Evolutionary conservation across 805 yeast species (phyloP), one percentile per base, ranked within the genome.

Genomic region (Sporopachydermia quercuum): DNA sequence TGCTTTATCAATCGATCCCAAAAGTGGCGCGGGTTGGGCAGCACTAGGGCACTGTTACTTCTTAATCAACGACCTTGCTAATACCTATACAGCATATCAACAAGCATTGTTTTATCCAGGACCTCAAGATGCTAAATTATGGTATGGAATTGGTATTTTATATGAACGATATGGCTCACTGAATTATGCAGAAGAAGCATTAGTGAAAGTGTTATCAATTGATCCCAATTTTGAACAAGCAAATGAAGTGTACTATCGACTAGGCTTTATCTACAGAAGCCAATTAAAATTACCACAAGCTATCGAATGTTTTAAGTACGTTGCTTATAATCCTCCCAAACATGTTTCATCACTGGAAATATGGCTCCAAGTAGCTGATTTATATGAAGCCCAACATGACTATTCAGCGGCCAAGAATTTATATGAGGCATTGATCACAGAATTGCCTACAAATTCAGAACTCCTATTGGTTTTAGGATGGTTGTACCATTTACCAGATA

Each of bases 341-440:
- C 98, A 97, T 1, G 66, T 91, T 46, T 87, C 96, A 37, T 95
- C 85, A 56, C 85, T 94, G 39, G 98, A 91, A 56, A 93, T 91
- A 40, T 91, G 97, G 97, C 91, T 91, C 65, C 98, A 91, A 62
- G 81, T 91, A 46, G 98, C 98, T 34, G 80, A 86, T 23, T 97
- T 91, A 2, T 70, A 91, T 51, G 98, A 91, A 58, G 94, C 82
- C 55, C 89, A 83, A 62, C 77, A 85, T 52, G 95, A 86, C 54
- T 89, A 83, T 71, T 74, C 69, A 45, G 84, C 87, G 33, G 97
- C 98, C 2, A 76, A 78, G 51, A 96, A 87, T 46, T 97, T 97
- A 5, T 91, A 91, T 57, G 96, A 89, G 60, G 74, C 91, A 44
- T 97, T 91, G 0, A 65, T 91, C 41, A 74, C 75, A 50, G 89